These are phyloP conservation scores for Fallopia convolvulus DNA, from an alignment of 148 eudicot species.

Conservation along the genomic window DNA sequence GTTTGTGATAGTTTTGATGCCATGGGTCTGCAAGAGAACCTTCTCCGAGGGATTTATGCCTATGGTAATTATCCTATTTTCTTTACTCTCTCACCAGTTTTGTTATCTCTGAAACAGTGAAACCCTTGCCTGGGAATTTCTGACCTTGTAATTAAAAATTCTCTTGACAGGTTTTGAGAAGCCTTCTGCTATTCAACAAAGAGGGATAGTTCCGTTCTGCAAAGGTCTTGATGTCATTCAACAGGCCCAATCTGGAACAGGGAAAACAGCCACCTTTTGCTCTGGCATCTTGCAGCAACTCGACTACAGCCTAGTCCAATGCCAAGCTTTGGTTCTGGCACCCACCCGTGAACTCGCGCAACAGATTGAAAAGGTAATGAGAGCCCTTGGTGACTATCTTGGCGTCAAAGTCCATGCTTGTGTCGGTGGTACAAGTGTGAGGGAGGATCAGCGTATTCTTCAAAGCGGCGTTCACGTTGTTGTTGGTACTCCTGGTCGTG, in stretches of 20 bases:
- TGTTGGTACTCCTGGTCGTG: slow-evolving; percentile 19
- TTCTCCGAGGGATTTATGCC: slow-evolving; percentile 38
- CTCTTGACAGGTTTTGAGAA: slow-evolving; percentile 35
- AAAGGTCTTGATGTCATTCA: slow-evolving; percentile 47
- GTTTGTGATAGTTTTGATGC: slow-evolving; percentile 32
- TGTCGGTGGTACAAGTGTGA: slow-evolving; percentile 40
- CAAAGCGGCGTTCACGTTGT: slow-evolving; percentile 43
- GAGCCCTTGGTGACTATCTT: slow-evolving; percentile 43
- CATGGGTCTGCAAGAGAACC: slow-evolving; percentile 40
- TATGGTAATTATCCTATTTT: slow-evolving; percentile 21
- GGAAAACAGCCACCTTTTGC: slow-evolving; percentile 42
- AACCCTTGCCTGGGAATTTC: not conserved
- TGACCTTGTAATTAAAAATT: not conserved
- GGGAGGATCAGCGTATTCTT: slow-evolving; percentile 42
- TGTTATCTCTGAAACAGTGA: not conserved
- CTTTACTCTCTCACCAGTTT: not conserved
- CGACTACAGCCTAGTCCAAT: slow-evolving; percentile 33
- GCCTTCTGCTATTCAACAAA: slow-evolving; percentile 46
- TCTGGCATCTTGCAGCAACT: slow-evolving; percentile 41
- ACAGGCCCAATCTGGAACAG: slow-evolving; percentile 46
- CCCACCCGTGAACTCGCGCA: slow-evolving; percentile 46
- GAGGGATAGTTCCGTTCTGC: slow-evolving; percentile 46
- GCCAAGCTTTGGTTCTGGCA: slow-evolving; percentile 28
- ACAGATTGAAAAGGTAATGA: slow-evolving; percentile 46
- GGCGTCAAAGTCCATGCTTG: slow-evolving; percentile 46